Base-by-base conservation (phyloP, 352 stramenopile genomes). In the Ochromonadaceae sp. region DNA sequence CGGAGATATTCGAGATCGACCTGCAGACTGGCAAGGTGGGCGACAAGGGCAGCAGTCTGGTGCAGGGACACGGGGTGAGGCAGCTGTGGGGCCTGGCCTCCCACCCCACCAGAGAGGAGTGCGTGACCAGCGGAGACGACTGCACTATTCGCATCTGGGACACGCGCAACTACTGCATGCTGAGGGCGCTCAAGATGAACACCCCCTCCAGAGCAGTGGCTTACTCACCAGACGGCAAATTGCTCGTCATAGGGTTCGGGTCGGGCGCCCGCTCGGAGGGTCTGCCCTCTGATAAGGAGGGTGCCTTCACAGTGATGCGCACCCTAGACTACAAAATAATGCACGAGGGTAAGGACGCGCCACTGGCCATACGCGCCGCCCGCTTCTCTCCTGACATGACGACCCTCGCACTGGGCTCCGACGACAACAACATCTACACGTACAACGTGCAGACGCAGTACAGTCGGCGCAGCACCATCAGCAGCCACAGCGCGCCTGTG, bases 401-500 rank as follows among this genome's bases (percentile, higher is more conserved):
- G 58, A 70, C 87, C 31, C 70, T 93, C 7, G 83, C 80, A 9
- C 61, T 92, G 4, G 82, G 78, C 26, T 68, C 75, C 10, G 71
- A 78, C 17, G 85, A 95, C 73, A 84, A 84, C 70, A 80, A 74
- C 48, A 81, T 93, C 32, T 93, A 93, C 73, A 71, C 92, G 0
- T 93, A 93, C 76, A 86, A 81, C 47, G 82, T 85, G 10, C 74
- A 88, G 14, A 78, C 89, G 7, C 1, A 38, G 2, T 53, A 39
- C n/a, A 2, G 1, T 41, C 28, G 31, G 12, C 2, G 25, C 15
- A 22, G 17, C 4, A 53, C 3, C 14, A 7, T 48, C 2, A 2
- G 14, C 12, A 30, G 7, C 32, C 56, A 63, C 26, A 0, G 32
- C n/a, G 36, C 38, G 2, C 12, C 5, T 1, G 15, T 65, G 3